A percentile compares a stretch with the other conserved stretches of the same genome.
Conservation (phyloP, 495 filamentous ascomycete species). For the Penicillium lagena region DNA sequence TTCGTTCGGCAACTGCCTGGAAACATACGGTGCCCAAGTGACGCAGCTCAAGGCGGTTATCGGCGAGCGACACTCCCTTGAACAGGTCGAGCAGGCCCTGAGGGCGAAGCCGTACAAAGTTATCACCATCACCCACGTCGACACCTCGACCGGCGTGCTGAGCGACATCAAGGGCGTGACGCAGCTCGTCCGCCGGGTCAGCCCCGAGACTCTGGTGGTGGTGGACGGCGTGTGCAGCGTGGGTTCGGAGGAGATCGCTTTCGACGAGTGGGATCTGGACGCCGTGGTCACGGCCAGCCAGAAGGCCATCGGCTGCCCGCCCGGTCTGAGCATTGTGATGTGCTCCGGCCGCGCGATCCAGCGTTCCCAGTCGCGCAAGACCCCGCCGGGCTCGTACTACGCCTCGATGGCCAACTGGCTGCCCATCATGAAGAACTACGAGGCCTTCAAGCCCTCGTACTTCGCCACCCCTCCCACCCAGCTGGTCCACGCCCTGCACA, state of each 20-base stretch:
- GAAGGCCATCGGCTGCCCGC: conserved; percentile 93
- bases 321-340: conserved; percentile 89
- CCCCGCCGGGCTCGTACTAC: conserved; percentile 79
- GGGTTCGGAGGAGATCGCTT: conserved; percentile 89
- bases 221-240: conserved; percentile 98
- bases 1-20: conserved; percentile 85
- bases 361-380: conserved; percentile 69
- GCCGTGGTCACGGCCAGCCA: conserved; percentile 90
- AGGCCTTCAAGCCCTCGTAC: conserved; percentile 93
- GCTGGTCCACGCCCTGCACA: conserved; percentile 89
- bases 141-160: conserved; percentile 93
- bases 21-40: conserved; percentile 81
- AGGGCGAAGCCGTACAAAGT: conserved; percentile 85
- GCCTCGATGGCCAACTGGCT: conserved; percentile 96
- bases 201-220: conserved; percentile 81
- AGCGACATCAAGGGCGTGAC: conserved; percentile 81
- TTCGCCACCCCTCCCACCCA: conserved; percentile 96
- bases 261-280: conserved; percentile 92
- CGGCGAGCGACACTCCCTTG: conserved; percentile 79
- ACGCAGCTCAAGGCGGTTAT: conserved; percentile 86
- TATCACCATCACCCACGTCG: conserved; percentile 92
- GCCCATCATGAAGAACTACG: conserved; percentile 98
- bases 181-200: conserved; percentile 75
- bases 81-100: conserved; percentile 79
- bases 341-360: conserved; percentile 85